A percentile compares a stretch with the other conserved stretches of the same genome.
phyloP scores from a whole-genome alignment of 129 eudicot species.

The Silybum marianum region DNA sequence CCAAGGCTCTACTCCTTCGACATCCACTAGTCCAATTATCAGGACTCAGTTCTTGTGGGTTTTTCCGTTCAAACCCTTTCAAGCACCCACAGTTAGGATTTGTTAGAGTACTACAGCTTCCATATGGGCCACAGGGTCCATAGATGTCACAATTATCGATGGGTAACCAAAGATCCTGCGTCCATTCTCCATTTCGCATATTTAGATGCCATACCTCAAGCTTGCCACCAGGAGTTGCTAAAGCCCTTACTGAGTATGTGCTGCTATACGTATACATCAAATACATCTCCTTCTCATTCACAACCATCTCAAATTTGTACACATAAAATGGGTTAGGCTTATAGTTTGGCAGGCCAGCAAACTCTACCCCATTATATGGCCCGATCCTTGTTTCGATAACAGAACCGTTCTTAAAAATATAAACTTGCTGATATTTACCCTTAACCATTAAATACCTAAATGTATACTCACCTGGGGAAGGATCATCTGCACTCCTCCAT shows the following conservation, averaged over 20 bases:
- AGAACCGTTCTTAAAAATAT: conserved; percentile 11
- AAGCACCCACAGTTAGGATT: conserved; percentile 34
- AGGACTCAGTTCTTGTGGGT: conserved; percentile 8
- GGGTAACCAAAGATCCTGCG: not conserved
- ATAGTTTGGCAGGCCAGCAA: conserved; percentile 13
- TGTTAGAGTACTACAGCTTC: conserved; percentile 7
- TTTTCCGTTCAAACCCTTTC: conserved; percentile 37
- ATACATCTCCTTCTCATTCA: conserved; percentile 18
- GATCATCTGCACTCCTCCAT: conserved; percentile 30
- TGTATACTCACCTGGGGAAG: conserved; percentile 24
- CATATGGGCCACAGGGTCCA: conserved; percentile 25
- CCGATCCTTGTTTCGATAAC: conserved; percentile 17
- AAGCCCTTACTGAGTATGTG: not conserved
- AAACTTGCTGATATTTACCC: conserved; percentile 25
- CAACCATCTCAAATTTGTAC: not conserved
- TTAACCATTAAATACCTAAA: not conserved
- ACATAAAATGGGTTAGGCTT: conserved; percentile 1
- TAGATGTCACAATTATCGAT: conserved; percentile 24
- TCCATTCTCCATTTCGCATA: conserved; percentile 10
- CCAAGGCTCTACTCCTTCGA: conserved; percentile 13
- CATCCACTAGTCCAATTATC: conserved; percentile 30
- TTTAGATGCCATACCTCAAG: not conserved
- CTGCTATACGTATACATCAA: not conserved
- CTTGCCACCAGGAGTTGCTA: conserved; percentile 22
- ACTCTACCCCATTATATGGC: conserved; percentile 13